phyloP scores from a whole-genome alignment of 1,284 basidiomycete genomes.

The Ustilago trichophora region DNA sequence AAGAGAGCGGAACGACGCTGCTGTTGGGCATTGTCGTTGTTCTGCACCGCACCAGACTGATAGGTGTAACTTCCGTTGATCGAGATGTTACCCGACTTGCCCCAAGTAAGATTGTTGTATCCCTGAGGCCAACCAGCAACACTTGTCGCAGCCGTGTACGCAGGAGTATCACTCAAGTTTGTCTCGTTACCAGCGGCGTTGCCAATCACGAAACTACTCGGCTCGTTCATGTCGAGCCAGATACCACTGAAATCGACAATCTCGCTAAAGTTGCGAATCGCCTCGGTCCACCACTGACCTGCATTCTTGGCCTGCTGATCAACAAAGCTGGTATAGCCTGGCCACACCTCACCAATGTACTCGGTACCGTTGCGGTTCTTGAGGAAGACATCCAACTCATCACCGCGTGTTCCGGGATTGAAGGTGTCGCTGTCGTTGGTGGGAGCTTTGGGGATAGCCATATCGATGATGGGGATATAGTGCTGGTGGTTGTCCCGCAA shows the following conservation, averaged over 20 bases:
- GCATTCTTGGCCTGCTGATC: conserved; percentile 45
- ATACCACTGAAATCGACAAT: conserved; percentile 50
- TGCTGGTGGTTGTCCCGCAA: conserved; percentile 70
- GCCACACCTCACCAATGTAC: conserved; percentile 73
- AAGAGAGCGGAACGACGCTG: conserved; percentile 17
- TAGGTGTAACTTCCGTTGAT: conserved; percentile 71
- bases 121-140: conserved; percentile 68
- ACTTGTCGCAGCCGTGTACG: conserved; percentile 40
- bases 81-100: conserved; percentile 77
- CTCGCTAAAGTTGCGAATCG: conserved; percentile 44
- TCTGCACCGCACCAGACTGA: conserved; percentile 24
- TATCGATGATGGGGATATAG: conserved; percentile 68
- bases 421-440: conserved; percentile 67
- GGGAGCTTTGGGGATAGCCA: conserved; percentile 63
- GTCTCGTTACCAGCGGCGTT: conserved; percentile 69
- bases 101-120: conserved; percentile 74
- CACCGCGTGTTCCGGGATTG: conserved; percentile 43
- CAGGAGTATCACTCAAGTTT: conserved; percentile 61
- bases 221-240: conserved; percentile 61
- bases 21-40: conserved; percentile 17
- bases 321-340: conserved; percentile 35
- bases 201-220: conserved; percentile 34
- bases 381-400: conserved; percentile 51
- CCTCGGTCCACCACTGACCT: conserved; percentile 49
- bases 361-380: conserved; percentile 68